These are phyloP conservation scores for Drechslerella coelobrocha DNA, from an alignment of 2,329 filamentous ascomycete species.

Conservation along the genomic window DNA sequence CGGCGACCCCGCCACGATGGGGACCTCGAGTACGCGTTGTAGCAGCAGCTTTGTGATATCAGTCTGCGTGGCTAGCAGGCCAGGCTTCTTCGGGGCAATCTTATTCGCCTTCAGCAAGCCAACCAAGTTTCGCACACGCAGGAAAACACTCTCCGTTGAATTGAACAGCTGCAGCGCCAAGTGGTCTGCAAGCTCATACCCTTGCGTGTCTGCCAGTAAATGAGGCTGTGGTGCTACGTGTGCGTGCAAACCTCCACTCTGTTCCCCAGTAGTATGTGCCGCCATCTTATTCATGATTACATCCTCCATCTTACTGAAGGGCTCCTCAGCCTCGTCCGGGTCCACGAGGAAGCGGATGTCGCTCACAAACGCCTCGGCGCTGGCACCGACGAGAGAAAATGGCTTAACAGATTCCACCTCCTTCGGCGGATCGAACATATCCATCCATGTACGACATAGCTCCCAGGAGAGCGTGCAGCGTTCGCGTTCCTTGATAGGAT, in stretches of 20 bases:
- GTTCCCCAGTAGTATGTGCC: not conserved
- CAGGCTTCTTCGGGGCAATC: slow-evolving; percentile 39
- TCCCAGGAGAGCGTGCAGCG: slow-evolving; percentile 46
- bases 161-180: slow-evolving; percentile 24
- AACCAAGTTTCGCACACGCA: slow-evolving; percentile 29
- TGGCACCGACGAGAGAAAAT: slow-evolving; percentile 29
- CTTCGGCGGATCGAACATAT: slow-evolving; percentile 42
- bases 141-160: slow-evolving; percentile 20
- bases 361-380: slow-evolving; percentile 41
- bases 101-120: slow-evolving; percentile 33
- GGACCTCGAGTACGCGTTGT: slow-evolving; percentile 23
- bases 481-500: slow-evolving; percentile 45
- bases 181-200: slow-evolving; percentile 11
- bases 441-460: slow-evolving; percentile 28
- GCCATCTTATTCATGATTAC: slow-evolving; percentile 21
- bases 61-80: slow-evolving; percentile 18
- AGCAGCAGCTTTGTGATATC: slow-evolving; percentile 31
- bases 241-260: not conserved
- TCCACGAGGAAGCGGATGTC: slow-evolving; percentile 47
- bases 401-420: slow-evolving; percentile 23
- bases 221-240: not conserved
- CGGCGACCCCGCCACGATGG: slow-evolving; percentile 3
- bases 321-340: slow-evolving; percentile 41
- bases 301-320: slow-evolving; percentile 39
- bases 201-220: not conserved